phyloP scores from a whole-genome alignment of 345 rosid species.

The Corymbia maculata region DNA sequence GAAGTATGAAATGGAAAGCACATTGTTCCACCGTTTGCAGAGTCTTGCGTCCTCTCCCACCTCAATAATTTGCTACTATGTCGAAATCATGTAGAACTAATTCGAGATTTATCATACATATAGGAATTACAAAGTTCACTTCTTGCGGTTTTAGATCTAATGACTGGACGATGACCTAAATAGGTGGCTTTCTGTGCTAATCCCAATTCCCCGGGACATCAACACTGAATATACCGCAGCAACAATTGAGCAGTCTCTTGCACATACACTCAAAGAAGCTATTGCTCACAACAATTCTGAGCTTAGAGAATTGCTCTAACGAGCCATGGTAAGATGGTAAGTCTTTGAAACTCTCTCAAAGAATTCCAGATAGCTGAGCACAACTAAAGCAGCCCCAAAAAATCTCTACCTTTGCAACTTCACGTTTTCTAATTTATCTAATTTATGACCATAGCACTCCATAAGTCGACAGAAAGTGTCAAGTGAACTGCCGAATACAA shows the following conservation, averaged over 20 bases:
- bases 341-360: not conserved
- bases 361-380: not conserved
- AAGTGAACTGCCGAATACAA: not conserved
- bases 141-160: not conserved
- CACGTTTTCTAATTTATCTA: not conserved
- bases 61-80: not conserved
- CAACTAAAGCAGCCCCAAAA: not conserved
- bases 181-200: not conserved
- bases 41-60: not conserved
- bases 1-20: not conserved
- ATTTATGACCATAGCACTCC: not conserved
- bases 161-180: not conserved
- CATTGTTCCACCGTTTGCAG: not conserved
- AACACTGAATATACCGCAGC: not conserved
- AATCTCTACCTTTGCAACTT: not conserved
- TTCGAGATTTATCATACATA: not conserved
- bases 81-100: not conserved
- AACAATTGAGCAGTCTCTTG: not conserved
- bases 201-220: not conserved
- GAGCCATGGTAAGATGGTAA: not conserved
- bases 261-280: not conserved
- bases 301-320: not conserved
- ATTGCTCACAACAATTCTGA: not conserved
- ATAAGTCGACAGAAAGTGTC: not conserved
- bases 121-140: not conserved